A percentile compares a stretch with the other conserved stretches of the same genome.
phyloP scores from a whole-genome alignment of 768 basidiomycete species.

The Lentinula boryana region DNA sequence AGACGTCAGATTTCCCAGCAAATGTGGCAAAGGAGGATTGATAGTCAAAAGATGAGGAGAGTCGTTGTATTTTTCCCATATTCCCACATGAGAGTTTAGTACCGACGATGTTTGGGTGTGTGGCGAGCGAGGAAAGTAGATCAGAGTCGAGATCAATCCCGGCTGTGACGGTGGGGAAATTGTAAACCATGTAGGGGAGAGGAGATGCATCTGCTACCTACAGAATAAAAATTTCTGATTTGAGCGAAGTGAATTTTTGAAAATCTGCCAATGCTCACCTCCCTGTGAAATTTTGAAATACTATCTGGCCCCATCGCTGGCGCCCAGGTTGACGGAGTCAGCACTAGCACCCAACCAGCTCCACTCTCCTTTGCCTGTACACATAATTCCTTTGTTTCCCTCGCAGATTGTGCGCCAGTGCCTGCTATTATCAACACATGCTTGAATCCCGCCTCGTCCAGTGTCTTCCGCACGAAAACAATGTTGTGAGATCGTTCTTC shows the following conservation, averaged over 20 bases:
- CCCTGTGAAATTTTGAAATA: conserved; percentile 60
- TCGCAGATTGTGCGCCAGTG: conserved; percentile 75
- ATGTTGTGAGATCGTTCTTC: conserved; percentile 65
- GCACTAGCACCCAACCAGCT: conserved; percentile 73
- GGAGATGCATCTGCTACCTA: conserved; percentile 66
- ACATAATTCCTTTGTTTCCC: conserved; percentile 67
- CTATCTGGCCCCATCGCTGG: conserved; percentile 57
- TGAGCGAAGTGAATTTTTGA: not conserved
- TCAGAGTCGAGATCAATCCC: conserved; percentile 85
- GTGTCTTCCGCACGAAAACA: conserved; percentile 57
- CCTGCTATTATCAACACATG: conserved; percentile 73
- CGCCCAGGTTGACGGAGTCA: conserved; percentile 70
- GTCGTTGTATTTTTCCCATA: conserved; percentile 77
- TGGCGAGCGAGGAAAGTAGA: conserved; percentile 56
- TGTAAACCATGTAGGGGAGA: conserved; percentile 76
- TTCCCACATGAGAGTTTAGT: conserved; percentile 82
- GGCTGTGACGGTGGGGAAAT: conserved; percentile 77
- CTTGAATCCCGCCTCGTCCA: conserved; percentile 66
- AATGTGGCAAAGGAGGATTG: conserved; percentile 57
- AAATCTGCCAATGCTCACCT: conserved; percentile 29
- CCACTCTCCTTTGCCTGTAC: conserved; percentile 74
- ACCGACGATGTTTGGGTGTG: conserved; percentile 83
- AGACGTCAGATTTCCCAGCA: conserved; percentile 69
- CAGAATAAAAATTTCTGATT: no score
- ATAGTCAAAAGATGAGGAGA: conserved; percentile 51